These are phyloP conservation scores for Mycena polygramma DNA, from an alignment of 768 basidiomycete species.

Conservation along the genomic window DNA sequence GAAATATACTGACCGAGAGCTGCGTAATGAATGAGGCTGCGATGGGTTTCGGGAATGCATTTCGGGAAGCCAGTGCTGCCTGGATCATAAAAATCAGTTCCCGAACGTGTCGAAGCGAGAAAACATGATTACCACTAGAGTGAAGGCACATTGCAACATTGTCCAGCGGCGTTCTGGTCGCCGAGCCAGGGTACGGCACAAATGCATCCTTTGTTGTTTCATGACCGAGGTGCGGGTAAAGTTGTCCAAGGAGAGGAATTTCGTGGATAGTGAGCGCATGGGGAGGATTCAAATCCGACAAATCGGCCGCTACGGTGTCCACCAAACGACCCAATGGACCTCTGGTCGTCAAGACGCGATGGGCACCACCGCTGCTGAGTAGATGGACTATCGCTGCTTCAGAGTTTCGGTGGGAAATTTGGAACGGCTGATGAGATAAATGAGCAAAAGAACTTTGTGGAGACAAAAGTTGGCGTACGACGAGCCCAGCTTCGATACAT, in stretches of 20 bases:
- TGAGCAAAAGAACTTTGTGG: neutral
- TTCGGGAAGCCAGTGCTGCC: slow-evolving; percentile 35
- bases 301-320: slow-evolving; percentile 41
- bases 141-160: slow-evolving; percentile 55
- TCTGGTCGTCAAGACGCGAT: slow-evolving; percentile 50
- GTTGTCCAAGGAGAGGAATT: slow-evolving; percentile 45
- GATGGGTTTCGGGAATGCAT: slow-evolving; percentile 23
- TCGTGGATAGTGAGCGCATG: slow-evolving; percentile 49
- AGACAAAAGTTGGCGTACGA: slow-evolving; percentile 42
- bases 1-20: slow-evolving; percentile 10
- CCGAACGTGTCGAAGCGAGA: slow-evolving; percentile 11
- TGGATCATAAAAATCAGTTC: neutral
- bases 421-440: slow-evolving; percentile 50
- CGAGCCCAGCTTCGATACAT: slow-evolving; percentile 50
- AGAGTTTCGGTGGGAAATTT: slow-evolving; percentile 56
- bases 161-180: slow-evolving; percentile 33
- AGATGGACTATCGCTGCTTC: slow-evolving; percentile 52
- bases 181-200: slow-evolving; percentile 43
- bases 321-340: slow-evolving; percentile 46
- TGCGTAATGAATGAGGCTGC: slow-evolving; percentile 14
- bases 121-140: slow-evolving; percentile 43
- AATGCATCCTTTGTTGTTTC: slow-evolving; percentile 50
- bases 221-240: slow-evolving; percentile 57
- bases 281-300: slow-evolving; percentile 34
- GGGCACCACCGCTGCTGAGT: slow-evolving; percentile 53